Conservation (phyloP, 169 alveolate genomes). For the Plasmodium relictum region DNA sequence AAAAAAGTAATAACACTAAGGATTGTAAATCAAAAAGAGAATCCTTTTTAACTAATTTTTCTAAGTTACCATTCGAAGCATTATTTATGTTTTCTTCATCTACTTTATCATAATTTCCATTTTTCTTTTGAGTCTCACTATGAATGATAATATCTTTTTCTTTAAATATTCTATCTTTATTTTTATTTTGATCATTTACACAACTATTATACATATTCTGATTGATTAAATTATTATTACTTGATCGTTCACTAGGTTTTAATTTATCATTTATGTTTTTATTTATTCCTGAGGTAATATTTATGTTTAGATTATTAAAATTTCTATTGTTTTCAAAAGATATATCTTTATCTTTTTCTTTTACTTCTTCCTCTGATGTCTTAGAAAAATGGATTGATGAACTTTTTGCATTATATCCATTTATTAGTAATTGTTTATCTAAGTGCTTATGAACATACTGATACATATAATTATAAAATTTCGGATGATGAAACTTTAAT, state of each 20-base stretch:
- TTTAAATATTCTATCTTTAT: neutral
- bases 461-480: slow-evolving; percentile 63
- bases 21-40: slow-evolving; percentile 83
- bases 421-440: slow-evolving; percentile 19
- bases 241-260: too few species aligned
- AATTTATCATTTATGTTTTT: too few species aligned
- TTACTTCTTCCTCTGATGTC: too few species aligned
- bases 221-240: neutral
- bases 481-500: slow-evolving; percentile 79
- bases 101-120: neutral
- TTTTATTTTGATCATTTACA: neutral
- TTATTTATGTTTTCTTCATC: neutral
- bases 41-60: slow-evolving; percentile 3
- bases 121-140: neutral
- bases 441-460: slow-evolving; percentile 62
- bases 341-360: too few species aligned
- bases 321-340: too few species aligned
- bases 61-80: too few species aligned
- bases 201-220: neutral
- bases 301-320: too few species aligned
- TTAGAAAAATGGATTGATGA: too few species aligned
- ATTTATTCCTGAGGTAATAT: too few species aligned
- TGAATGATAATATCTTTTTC: too few species aligned
- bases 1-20: slow-evolving; percentile 79
- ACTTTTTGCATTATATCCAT: too few species aligned